Conservation (phyloP, 768 basidiomycete species). For the Kondoa malvinella region DNA sequence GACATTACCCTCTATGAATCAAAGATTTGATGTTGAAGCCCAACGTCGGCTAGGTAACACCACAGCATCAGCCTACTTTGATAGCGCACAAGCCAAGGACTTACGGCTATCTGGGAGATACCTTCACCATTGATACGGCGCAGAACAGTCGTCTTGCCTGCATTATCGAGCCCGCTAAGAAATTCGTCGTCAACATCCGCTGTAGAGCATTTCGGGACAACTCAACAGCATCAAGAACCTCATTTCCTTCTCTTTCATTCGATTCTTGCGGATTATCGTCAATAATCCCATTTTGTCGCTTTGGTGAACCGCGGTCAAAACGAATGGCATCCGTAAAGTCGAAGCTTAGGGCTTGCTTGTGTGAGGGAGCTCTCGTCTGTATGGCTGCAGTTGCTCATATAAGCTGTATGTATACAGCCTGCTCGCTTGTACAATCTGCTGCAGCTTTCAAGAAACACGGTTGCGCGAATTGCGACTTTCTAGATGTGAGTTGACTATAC, state of each 20-base stretch:
- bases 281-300: constrained; percentile 68
- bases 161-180: constrained; percentile 90
- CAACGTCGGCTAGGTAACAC: constrained; percentile 54
- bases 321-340: not conserved
- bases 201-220: not conserved
- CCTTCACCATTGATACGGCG: constrained; percentile 90
- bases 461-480: constrained; percentile 90
- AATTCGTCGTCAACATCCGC: not conserved
- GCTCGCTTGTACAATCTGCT: constrained; percentile 72
- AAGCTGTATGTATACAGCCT: constrained; percentile 31
- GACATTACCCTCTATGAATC: constrained; percentile 60
- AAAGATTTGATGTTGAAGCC: constrained; percentile 99
- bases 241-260: no score
- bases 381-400: not conserved
- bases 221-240: constrained; percentile 76
- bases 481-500: constrained; percentile 57
- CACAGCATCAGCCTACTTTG: no score
- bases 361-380: no score
- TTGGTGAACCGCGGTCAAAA: no score
- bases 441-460: constrained; percentile 68
- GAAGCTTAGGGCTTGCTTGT: not conserved
- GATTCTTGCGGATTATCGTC: no score
- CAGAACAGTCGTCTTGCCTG: constrained; percentile 93
- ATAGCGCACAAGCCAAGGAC: not conserved
- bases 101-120: constrained; percentile 41